Conservation (phyloP, 164 flowering plant species). For the Protea cynaroides region DNA sequence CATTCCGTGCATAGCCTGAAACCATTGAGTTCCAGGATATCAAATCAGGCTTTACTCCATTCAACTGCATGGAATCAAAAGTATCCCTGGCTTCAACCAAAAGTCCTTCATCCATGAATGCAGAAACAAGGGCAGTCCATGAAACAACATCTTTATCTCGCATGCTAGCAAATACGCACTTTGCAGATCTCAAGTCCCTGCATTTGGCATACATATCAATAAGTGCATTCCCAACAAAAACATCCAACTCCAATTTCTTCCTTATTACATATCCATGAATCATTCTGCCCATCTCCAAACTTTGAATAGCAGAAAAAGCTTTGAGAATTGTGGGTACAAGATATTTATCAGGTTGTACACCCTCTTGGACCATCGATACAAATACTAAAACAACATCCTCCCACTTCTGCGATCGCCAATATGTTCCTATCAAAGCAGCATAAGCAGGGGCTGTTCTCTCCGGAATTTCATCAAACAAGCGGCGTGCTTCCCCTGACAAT, state of each 20-base stretch:
- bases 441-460: slow-evolving; percentile 20
- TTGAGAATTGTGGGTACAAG: slow-evolving; percentile 42
- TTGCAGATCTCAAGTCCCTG: slow-evolving; percentile 26
- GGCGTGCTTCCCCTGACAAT: slow-evolving; percentile 28
- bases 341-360: slow-evolving; percentile 39
- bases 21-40: slow-evolving; percentile 49
- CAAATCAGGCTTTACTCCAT: slow-evolving; percentile 37
- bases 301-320: slow-evolving; percentile 33
- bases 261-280: slow-evolving; percentile 43
- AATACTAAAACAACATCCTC: slow-evolving; percentile 24
- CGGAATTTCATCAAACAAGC: slow-evolving; percentile 33
- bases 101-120: slow-evolving; percentile 32
- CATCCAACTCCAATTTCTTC: slow-evolving; percentile 26
- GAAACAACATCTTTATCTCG: slow-evolving; percentile 42
- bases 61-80: slow-evolving; percentile 33
- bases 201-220: slow-evolving; percentile 45
- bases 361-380: slow-evolving; percentile 37
- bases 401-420: slow-evolving; percentile 32
- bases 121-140: slow-evolving; percentile 43
- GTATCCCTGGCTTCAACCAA: slow-evolving; percentile 32
- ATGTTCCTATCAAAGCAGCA: slow-evolving; percentile 37
- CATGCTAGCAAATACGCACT: slow-evolving; percentile 34
- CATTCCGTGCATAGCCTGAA: slow-evolving; percentile 37
- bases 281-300: slow-evolving; percentile 27
- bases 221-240: slow-evolving; percentile 43